Base-by-base conservation (phyloP, 768 basidiomycete species). In the Albatrellus ellisii region DNA sequence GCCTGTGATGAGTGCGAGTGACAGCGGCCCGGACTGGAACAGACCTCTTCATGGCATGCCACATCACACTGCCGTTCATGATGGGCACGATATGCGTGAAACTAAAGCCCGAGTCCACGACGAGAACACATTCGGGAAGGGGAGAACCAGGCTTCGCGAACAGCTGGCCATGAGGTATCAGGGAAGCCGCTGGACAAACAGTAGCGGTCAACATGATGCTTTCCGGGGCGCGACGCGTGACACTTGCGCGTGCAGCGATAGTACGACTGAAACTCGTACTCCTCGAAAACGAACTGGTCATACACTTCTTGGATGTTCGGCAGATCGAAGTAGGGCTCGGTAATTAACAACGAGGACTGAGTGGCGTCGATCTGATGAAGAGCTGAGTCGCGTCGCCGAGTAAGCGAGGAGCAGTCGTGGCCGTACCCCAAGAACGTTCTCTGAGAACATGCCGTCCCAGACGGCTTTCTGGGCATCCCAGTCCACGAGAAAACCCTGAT, bases 401-500 rank as follows among this genome's bases (percentile, higher is more conserved):
- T 36, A 24, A 39, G 33, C 49, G 43, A 31, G 3, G 34, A 22
- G 29, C 3, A 32, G 35, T 45, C 35, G 41, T 14, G 25, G 14
- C 56, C 66, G 55, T 58, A 84, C 86, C 47, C 73, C 73, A 43
- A 87, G 65, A 36, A 70, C 72, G 43, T 80, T 70, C 32, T 71
- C 69, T 17, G 83, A 83, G 60, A 95, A 89, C 18, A 94, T 54
- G 9, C 83, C 77, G 49, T 97, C 92, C 91, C 91, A 97, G 4
- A 98, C 69, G 14, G 83, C 81, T 59, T 94, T 94, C 60, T 98
- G 78, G 2, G 83, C 83, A 49, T 95, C 91, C 92, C 92, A 98
- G 54, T 94, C 90, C 22, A 87, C 80, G 12, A 94, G 65, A 59
- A 83, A 88, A 21, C 92, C 92, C 92, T 95, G 58, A 33, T 49